Evolutionary conservation across 2,329 filamentous ascomycete genomes (phyloP), one percentile per base, ranked within the genome.

Genomic region (Cladosporium sp.): DNA sequence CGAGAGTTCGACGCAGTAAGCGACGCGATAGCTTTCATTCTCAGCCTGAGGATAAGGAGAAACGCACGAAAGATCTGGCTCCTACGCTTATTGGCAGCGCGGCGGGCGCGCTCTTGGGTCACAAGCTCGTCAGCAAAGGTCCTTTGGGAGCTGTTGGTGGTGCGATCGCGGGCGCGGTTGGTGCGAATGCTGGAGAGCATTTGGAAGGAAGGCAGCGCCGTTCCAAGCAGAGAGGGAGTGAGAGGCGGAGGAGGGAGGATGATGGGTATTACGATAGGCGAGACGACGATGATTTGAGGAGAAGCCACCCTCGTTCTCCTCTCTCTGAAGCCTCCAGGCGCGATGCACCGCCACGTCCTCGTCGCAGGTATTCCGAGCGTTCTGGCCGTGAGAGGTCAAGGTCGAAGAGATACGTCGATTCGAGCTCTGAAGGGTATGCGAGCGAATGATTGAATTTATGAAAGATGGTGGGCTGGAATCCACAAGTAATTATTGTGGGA

Each of bases 1-100:
- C 80, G 74, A 74, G 70, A 56, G 78, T 79, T 51, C 78, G 78
- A 0, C 73, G 72, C 30, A 51, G 64, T 65, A 7, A 64, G 78
- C 1, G 61, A 50, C 4, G 72, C 74, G 50, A 71, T 68, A 3
- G 66, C 78, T 37, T 72, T 76, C 12, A 77, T 76, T 0, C 61
- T 79, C 2, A 74, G 74, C 0, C 82, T 9, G 22, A 20, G 19
- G 29, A 43, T n/a, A 20, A 32, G 8, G 27, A 43, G 11, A 32
- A 37, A 18, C 37, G 30, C 12, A 19, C 18, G 9, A 44, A 52
- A 42, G 19, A 47, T 6, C 34, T 52, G 2, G 43, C 19, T 22
- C 38, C 42, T n/a, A 36, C 50, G 9, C 50, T 52, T n/a, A 27
- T 47, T 17, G 43, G 42, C 12, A 44, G 43, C 19, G 50, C 42